phyloP scores from a whole-genome alignment of 129 eudicot species.

The Chrysanthemum seticuspe region DNA sequence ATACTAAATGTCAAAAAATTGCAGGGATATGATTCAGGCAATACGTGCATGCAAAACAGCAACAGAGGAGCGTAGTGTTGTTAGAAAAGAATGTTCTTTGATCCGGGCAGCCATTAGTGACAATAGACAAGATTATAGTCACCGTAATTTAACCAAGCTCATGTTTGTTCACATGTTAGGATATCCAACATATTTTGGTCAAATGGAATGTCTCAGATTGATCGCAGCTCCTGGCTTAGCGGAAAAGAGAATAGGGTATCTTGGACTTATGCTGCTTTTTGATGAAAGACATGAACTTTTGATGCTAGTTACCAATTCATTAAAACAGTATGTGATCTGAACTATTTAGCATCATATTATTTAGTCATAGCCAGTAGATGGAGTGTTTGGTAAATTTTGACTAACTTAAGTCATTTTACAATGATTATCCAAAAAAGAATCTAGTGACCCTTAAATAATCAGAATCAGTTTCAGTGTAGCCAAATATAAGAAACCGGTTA shows the following conservation, averaged over 20 bases:
- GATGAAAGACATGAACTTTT: constrained; percentile 97
- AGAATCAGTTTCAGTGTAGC: no score
- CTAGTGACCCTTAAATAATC: no score
- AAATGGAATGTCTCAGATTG: constrained; percentile 93
- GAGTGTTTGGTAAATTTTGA: no score
- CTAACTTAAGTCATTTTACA: no score
- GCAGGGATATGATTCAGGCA: constrained; percentile 99
- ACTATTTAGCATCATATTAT: not conserved
- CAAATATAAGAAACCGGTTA: no score
- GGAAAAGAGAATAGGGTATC: constrained; percentile 95
- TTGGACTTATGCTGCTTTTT: constrained; percentile 86
- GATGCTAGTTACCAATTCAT: constrained; percentile 91
- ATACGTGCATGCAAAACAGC: constrained; percentile 99
- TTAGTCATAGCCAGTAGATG: no score
- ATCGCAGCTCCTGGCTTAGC: constrained; percentile 97
- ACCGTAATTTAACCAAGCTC: constrained; percentile 93
- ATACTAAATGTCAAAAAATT: not conserved
- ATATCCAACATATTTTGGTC: constrained; percentile 97
- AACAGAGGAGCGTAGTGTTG: constrained; percentile 93
- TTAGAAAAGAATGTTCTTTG: constrained; percentile 95
- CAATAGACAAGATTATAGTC: constrained; percentile 79
- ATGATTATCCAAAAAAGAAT: no score
- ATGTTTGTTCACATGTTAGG: constrained; percentile 99
- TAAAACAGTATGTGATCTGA: constrained; percentile 60
- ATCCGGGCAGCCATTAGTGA: constrained; percentile 90